Evolutionary conservation across 73 alveolate genomes (phyloP), one percentile per base, ranked within the genome.

Genomic region (Paramecium octaurelia): DNA sequence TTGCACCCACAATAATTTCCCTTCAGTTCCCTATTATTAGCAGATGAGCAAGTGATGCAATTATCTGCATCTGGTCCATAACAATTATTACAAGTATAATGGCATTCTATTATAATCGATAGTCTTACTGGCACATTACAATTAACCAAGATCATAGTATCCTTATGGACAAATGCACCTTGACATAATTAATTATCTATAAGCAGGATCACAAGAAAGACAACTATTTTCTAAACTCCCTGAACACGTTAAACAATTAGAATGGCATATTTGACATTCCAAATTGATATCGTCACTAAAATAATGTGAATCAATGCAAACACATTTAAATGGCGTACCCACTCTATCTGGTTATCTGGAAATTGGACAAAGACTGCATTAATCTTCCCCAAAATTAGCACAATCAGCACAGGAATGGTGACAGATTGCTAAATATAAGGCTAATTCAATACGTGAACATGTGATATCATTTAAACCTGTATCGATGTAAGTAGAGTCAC

Each of bases 61-160:
- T 60, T 60, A n/a, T 60, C 80, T 60, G 42, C 18, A 21, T 60
- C 21, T 6, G 9, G 9, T 12, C 14, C 60, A 48, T 48, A 48
- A 14, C 60, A 48, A 48, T 48, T 48, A 1, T 48, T 1, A 10
- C 60, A 48, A 48, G 60, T 48, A 6, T 12, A 48, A 48, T 48
- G 60, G 6, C 60, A 48, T 48, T 48, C 42, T 35, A 35, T n/a
- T n/a, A 5, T 2, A 35, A 35, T 35, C 42, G 5, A 35, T 35
- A 35, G 5, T 35, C 2, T 35, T 98, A 98, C 91, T 8, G 14
- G 23, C 1, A 48, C 60, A 48, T 48, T 48, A 3, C 1, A 48
- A 10, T 48, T 48, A 48, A 12, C 60, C 60, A 3, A 48, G 29
- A 2, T 48, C 60, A 48, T 48, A 48, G 14, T 48, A 48, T 48